Conservation (phyloP, 169 alveolate species). For the Plasmodium yoelii region DNA sequence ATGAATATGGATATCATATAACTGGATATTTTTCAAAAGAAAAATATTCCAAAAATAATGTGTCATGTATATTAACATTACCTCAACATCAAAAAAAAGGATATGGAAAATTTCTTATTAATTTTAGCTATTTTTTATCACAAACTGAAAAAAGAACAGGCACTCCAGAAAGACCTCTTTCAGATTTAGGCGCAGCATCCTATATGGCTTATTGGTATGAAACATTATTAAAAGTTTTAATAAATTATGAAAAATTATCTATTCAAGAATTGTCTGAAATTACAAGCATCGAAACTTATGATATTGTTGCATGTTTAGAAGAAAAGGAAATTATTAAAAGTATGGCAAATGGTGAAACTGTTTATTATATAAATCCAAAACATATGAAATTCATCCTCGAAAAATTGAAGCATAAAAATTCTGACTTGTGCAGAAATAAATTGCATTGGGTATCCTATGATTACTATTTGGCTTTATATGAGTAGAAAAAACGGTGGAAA, state of each 20-base stretch:
- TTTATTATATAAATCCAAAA: conserved; percentile 87
- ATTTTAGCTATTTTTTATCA: conserved; percentile 93
- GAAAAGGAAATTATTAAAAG: conserved; percentile 89
- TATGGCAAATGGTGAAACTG: conserved; percentile 86
- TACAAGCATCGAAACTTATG: conserved; percentile 91
- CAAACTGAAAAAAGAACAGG: conserved; percentile 94
- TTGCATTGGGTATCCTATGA: conserved; percentile 93
- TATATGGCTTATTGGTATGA: conserved; percentile 96
- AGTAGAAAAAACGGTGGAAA: conserved; percentile 44
- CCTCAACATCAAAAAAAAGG: conserved; percentile 95
- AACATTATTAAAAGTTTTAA: conserved; percentile 34
- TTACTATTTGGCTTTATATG: conserved; percentile 86
- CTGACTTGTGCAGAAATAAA: conserved; percentile 84
- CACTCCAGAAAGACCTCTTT: conserved; percentile 98
- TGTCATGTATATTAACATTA: conserved; percentile 91
- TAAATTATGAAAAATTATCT: conserved; percentile 35
- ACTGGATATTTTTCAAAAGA: conserved; percentile 94
- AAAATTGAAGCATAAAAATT: conserved; percentile 85
- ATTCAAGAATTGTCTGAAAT: conserved; percentile 84
- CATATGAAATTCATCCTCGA: conserved; percentile 83
- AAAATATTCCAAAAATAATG: conserved; percentile 91
- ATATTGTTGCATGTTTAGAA: conserved; percentile 90
- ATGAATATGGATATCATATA: conserved; percentile 88
- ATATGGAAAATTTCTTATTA: conserved; percentile 91
- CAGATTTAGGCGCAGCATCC: conserved; percentile 97